phyloP scores from a whole-genome alignment of 805 yeast genomes.

The Ogataea paraovalis region DNA sequence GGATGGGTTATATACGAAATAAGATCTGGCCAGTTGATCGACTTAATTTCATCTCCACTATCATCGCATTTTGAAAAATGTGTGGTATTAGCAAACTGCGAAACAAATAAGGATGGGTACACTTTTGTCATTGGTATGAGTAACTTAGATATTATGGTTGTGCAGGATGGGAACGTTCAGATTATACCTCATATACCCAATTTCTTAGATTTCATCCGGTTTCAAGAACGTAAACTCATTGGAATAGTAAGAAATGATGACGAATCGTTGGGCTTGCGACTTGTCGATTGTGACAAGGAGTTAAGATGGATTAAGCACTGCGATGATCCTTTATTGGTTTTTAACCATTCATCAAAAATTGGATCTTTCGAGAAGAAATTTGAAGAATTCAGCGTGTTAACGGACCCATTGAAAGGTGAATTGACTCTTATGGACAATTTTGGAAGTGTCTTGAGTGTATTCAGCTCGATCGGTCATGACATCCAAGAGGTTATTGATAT shows the following conservation, averaged over 20 bases:
- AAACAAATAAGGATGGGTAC: constrained; percentile 2
- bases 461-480: constrained; percentile 2
- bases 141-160: constrained; percentile 17
- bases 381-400: constrained; percentile 6
- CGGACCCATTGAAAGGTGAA: neutral
- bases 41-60: constrained; percentile 25
- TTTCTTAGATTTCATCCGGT: constrained; percentile 1
- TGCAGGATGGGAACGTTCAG: constrained; percentile 12
- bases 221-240: neutral
- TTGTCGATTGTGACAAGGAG: neutral
- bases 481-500: constrained; percentile 10
- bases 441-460: neutral
- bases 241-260: constrained; percentile 6
- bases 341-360: neutral
- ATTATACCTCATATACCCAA: constrained; percentile 1
- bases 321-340: neutral
- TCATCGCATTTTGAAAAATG: constrained; percentile 16
- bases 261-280: neutral
- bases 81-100: neutral
- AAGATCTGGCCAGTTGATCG: constrained; percentile 6
- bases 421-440: constrained; percentile 1
- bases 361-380: constrained; percentile 4
- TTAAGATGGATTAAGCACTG: neutral
- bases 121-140: constrained; percentile 18
- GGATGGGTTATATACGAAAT: constrained; percentile 29